phyloP scores from a whole-genome alignment of 495 filamentous ascomycete species.

The Glarea lozoyensis region DNA sequence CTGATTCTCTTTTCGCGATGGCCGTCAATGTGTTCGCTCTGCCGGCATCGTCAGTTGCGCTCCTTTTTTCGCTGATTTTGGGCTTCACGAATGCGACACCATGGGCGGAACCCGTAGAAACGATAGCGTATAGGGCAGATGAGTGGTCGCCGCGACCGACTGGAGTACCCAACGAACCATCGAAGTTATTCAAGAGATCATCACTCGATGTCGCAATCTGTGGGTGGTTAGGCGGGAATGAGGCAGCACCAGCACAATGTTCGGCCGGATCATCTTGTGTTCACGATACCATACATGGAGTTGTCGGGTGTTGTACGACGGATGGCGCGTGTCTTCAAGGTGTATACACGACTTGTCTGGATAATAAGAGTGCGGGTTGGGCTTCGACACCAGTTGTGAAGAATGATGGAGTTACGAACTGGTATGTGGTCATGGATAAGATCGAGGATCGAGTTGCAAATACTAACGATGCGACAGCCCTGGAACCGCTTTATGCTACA shows the following conservation, averaged over 20 bases:
- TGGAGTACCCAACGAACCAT: slow-evolving; percentile 8
- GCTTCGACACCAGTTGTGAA: slow-evolving; percentile 4
- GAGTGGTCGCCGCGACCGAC: slow-evolving; percentile 18
- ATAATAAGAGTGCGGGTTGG: slow-evolving; percentile 14
- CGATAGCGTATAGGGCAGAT: slow-evolving; percentile 12
- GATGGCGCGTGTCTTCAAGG: slow-evolving; percentile 18
- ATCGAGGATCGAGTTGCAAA: background rate
- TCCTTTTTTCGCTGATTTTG: slow-evolving; percentile 14
- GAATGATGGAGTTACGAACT: slow-evolving; percentile 17
- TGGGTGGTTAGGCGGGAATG: slow-evolving; percentile 19
- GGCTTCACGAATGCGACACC: slow-evolving; percentile 12
- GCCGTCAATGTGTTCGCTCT: slow-evolving; percentile 19
- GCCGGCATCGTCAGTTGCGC: slow-evolving; percentile 14
- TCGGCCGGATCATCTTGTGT: slow-evolving; percentile 18
- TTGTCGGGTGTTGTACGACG: slow-evolving; percentile 19
- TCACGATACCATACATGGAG: slow-evolving; percentile 18
- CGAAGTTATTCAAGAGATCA: slow-evolving; percentile 15
- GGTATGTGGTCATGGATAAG: slow-evolving; percentile 2
- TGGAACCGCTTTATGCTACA: slow-evolving; percentile 12
- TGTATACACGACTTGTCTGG: slow-evolving; percentile 20
- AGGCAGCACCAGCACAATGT: slow-evolving; percentile 6
- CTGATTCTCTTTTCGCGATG: slow-evolving; percentile 8
- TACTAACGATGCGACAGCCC: slow-evolving; percentile 8
- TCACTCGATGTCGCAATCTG: slow-evolving; percentile 15
- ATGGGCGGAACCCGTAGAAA: slow-evolving; percentile 13